phyloP scores from a whole-genome alignment of 2,329 filamentous ascomycete species.

The Monosporascus sp. region DNA sequence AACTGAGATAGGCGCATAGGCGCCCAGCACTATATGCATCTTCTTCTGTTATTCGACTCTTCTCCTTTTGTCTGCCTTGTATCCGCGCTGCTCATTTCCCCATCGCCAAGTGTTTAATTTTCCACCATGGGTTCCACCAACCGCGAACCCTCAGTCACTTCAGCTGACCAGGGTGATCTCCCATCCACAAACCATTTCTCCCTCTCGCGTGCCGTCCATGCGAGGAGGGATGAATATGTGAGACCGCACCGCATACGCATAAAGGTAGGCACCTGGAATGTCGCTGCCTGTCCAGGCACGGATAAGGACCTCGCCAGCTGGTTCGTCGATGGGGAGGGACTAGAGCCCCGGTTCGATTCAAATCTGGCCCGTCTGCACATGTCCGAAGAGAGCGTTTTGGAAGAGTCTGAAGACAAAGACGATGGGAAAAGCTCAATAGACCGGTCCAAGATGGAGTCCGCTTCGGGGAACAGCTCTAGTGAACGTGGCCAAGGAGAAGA shows the following conservation, averaged over 20 bases:
- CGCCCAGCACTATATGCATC: not conserved
- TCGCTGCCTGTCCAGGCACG: constrained; percentile 75
- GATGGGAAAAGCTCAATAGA: constrained; percentile 9
- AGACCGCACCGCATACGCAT: constrained; percentile 69
- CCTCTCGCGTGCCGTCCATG: constrained; percentile 61
- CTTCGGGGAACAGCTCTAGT: not conserved
- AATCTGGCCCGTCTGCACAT: constrained; percentile 52
- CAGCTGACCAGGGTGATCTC: constrained; percentile 40
- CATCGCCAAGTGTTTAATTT: not conserved
- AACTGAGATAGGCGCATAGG: constrained; percentile 14
- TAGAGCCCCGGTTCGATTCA: constrained; percentile 60
- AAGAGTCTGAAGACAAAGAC: constrained; percentile 8
- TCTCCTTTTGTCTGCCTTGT: not conserved
- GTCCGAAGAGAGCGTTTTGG: constrained; percentile 33
- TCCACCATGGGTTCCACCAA: constrained; percentile 21
- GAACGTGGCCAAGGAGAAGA: constrained; percentile 23
- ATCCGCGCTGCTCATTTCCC: not conserved
- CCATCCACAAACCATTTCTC: constrained; percentile 47
- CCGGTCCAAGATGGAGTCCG: not conserved
- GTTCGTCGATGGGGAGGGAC: constrained; percentile 75
- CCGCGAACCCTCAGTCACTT: constrained; percentile 25
- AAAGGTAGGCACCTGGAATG: constrained; percentile 95
- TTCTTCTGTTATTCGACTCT: not conserved
- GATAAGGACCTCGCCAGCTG: constrained; percentile 84
- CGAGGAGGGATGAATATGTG: constrained; percentile 74